Percentiles rank a stretch among this genome's conserved stretches.
Conservation (phyloP, 2,329 filamentous ascomycete species). For the Trichoderma oligosporum region DNA sequence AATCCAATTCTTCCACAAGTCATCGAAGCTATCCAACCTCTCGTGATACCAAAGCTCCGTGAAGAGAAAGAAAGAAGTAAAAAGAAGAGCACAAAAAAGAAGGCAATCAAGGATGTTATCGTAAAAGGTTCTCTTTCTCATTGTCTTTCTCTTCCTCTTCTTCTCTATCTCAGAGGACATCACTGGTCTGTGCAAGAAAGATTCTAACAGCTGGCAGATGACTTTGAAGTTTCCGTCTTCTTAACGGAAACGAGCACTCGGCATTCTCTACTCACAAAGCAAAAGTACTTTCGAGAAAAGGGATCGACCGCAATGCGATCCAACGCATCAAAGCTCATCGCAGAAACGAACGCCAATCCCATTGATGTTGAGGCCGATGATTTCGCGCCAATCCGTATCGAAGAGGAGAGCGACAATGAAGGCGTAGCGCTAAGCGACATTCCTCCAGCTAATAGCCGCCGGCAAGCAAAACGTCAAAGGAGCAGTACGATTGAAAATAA, state of each 20-base stretch:
- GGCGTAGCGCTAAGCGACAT: slow-evolving; percentile 35
- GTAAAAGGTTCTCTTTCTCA: slow-evolving; percentile 60
- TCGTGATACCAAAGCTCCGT: slow-evolving; percentile 84
- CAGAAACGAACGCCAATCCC: slow-evolving; percentile 51
- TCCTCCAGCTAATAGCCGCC: slow-evolving; percentile 26
- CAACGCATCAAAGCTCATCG: slow-evolving; percentile 60
- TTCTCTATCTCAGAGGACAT: not conserved
- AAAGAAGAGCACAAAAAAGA: slow-evolving; percentile 67
- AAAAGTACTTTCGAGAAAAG: slow-evolving; percentile 69
- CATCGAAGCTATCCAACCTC: slow-evolving; percentile 77
- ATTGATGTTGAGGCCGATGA: slow-evolving; percentile 48
- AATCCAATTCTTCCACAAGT: slow-evolving; percentile 75
- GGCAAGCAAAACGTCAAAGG: slow-evolving; percentile 32
- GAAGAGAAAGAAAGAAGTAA: slow-evolving; percentile 68
- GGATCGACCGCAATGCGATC: slow-evolving; percentile 52
- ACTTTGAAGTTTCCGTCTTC: slow-evolving; percentile 94
- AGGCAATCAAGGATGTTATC: slow-evolving; percentile 83
- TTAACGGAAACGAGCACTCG: slow-evolving; percentile 80
- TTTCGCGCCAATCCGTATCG: slow-evolving; percentile 36
- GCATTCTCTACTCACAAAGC: slow-evolving; percentile 81
- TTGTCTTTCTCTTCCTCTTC: too few relatives aligned
- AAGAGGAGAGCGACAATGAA: slow-evolving; percentile 48
- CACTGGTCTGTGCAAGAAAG: not conserved
- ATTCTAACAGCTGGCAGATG: slow-evolving; percentile 55
- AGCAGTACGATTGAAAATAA: slow-evolving; percentile 17